Conservation (phyloP, 1,284 basidiomycete genomes). For the Mycosarcoma mackinlayi region DNA sequence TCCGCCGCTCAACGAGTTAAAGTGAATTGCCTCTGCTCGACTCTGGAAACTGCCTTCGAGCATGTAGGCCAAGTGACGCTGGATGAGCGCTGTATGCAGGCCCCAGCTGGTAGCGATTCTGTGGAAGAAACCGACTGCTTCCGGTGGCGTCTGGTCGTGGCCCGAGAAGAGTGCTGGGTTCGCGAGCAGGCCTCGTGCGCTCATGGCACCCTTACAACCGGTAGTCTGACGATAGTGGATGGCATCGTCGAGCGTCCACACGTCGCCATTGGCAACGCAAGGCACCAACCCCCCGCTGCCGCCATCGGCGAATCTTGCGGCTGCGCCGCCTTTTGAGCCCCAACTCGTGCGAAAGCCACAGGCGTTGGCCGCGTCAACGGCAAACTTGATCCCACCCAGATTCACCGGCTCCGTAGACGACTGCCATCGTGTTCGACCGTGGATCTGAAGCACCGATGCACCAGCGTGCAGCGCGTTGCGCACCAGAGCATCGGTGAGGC, state of each 20-base stretch:
- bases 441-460: slow-evolving; percentile 72
- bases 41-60: slow-evolving; percentile 71
- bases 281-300: slow-evolving; percentile 71
- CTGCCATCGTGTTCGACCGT: slow-evolving; percentile 74
- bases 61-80: slow-evolving; percentile 74
- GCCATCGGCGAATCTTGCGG: slow-evolving; percentile 44
- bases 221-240: slow-evolving; percentile 70
- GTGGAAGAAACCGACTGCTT: slow-evolving; percentile 72
- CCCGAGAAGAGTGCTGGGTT: slow-evolving; percentile 75
- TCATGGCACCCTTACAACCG: slow-evolving; percentile 74
- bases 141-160: slow-evolving; percentile 71
- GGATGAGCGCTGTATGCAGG: slow-evolving; percentile 72
- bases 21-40: slow-evolving; percentile 71
- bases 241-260: slow-evolving; percentile 72
- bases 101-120: slow-evolving; percentile 71
- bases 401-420: slow-evolving; percentile 72
- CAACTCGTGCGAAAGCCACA: slow-evolving; percentile 52
- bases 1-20: slow-evolving; percentile 71
- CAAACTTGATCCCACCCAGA: slow-evolving; percentile 72
- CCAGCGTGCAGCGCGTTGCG: slow-evolving; percentile 71
- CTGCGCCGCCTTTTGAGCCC: slow-evolving; percentile 46
- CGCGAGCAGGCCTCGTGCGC: slow-evolving; percentile 73
- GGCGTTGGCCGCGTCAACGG: slow-evolving; percentile 70
- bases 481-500: slow-evolving; percentile 72
- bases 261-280: slow-evolving; percentile 74